Evolutionary conservation across 495 filamentous ascomycete species (phyloP), one percentile per base, ranked within the genome.

Genomic region (Penicillium lividum): DNA sequence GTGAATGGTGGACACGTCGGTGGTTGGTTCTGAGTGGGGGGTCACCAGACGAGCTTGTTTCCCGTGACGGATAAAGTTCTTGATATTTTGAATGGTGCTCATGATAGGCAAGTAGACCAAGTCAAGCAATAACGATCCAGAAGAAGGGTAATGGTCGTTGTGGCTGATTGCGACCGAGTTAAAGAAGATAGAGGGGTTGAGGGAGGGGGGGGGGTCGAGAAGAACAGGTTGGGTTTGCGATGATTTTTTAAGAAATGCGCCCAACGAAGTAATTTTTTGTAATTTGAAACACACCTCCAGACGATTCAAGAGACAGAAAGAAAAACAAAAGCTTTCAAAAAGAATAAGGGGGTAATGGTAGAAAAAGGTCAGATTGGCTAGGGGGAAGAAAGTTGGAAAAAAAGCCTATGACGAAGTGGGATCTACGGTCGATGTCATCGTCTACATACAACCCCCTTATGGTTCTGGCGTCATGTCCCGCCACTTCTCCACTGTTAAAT

Each of bases 61-160:
- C 83, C 92, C 93, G 79, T 97, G 94, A 57, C 94, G 91, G 77
- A 98, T 95, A 75, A 98, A 93, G 75, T 97, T 98, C 77, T 98
- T 97, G 56, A 98, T 77, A 64, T 87, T 90, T 79, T 92, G 88
- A 78, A 93, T 91, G 52, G 90, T 91, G 67, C 87, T 89, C 88
- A 91, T 91, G 58, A 54, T 78, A 56, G 53, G 45, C 45, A 30
- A 22, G 29, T 40, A 50, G 33, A 47, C 43, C 44, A 50, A 30
- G 22, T 40, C 13, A 16, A 34, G 47, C 25, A 38, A 30, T 34
- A 10, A 40, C n/a, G 18, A 18, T 40, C 11, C 40, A 15, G n/a
- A 15, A 33, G 0, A 15, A 25, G 25, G 36, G 46, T 22, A 22
- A 2, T 33, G n/a, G 33, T 9, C 2, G 54, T 38, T 30, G 25